phyloP scores from a whole-genome alignment of 106 monocot species.

The Allium sativum region DNA sequence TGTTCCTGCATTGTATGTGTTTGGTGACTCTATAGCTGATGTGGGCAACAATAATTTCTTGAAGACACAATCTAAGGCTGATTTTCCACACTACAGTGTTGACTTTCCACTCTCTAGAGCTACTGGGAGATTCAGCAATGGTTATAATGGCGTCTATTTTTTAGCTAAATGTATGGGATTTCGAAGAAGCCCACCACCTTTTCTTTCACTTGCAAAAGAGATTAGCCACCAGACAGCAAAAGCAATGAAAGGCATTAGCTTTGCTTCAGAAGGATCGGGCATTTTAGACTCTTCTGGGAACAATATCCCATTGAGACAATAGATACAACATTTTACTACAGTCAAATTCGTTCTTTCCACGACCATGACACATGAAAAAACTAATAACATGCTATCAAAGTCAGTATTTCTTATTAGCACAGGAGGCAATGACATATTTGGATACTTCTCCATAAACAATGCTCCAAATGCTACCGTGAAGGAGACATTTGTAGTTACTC shows the following conservation, averaged over 20 bases:
- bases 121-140: slow-evolving; percentile 71
- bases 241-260: slow-evolving; percentile 32
- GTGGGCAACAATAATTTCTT: slow-evolving; percentile 74
- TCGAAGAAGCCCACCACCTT: slow-evolving; percentile 50
- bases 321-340: slow-evolving; percentile 29
- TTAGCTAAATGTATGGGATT: slow-evolving; percentile 43
- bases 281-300: slow-evolving; percentile 29
- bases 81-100: slow-evolving; percentile 53
- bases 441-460: slow-evolving; percentile 10
- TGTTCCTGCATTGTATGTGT: slow-evolving; percentile 54
- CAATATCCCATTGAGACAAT: slow-evolving; percentile 23
- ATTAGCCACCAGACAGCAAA: slow-evolving; percentile 10
- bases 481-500: slow-evolving; percentile 14
- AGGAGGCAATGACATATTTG: slow-evolving; percentile 36
- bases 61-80: slow-evolving; percentile 30
- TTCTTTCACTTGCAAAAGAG: slow-evolving; percentile 30
- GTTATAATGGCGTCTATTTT: slow-evolving; percentile 57
- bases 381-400: slow-evolving; percentile 13
- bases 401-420: slow-evolving; percentile 42
- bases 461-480: slow-evolving; percentile 6
- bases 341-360: slow-evolving; percentile 13
- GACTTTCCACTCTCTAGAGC: slow-evolving; percentile 44
- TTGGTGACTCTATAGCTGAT: slow-evolving; percentile 65
- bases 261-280: slow-evolving; percentile 44
- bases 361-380: slow-evolving; percentile 1